These are phyloP conservation scores for Oryza meridionalis DNA, from an alignment of 176 grass and related monocot species.

Conservation along the genomic window DNA sequence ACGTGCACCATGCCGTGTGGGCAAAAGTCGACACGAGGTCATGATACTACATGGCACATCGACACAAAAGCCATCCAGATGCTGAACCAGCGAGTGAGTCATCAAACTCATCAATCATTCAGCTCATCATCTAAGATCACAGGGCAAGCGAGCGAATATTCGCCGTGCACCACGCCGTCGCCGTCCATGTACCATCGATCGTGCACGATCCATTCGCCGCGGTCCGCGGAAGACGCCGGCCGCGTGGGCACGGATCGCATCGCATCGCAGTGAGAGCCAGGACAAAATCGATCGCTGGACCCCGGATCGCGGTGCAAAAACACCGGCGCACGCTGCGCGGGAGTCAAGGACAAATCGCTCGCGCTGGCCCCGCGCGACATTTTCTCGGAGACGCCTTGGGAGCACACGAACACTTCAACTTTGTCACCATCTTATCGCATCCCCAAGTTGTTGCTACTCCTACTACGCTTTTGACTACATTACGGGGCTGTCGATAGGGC, in stretches of 20 bases:
- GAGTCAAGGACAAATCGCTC: background rate
- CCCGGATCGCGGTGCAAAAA: background rate
- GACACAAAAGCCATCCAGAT: too few species aligned
- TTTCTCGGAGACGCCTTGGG: background rate
- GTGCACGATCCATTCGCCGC: background rate
- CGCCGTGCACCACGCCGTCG: background rate
- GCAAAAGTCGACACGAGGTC: too few species aligned
- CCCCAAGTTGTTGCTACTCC: background rate
- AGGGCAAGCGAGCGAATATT: slow-evolving; percentile 16
- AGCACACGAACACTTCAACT: slow-evolving; percentile 3
- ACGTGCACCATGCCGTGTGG: too few species aligned
- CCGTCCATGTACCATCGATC: background rate
- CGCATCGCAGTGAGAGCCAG: too few species aligned
- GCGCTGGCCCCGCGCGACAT: background rate
- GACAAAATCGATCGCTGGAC: background rate
- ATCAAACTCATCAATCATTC: background rate
- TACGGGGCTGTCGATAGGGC: too few species aligned
- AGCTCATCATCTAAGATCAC: background rate
- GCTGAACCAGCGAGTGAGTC: background rate
- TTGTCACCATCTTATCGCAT: slow-evolving; percentile 38
- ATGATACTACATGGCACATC: too few species aligned
- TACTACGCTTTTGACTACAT: slow-evolving; percentile 3
- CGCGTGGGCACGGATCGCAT: too few species aligned
- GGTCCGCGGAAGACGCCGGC: background rate
- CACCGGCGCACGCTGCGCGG: background rate